Conservation (phyloP, 257 asterid genomes). For the Fraxinus americana region DNA sequence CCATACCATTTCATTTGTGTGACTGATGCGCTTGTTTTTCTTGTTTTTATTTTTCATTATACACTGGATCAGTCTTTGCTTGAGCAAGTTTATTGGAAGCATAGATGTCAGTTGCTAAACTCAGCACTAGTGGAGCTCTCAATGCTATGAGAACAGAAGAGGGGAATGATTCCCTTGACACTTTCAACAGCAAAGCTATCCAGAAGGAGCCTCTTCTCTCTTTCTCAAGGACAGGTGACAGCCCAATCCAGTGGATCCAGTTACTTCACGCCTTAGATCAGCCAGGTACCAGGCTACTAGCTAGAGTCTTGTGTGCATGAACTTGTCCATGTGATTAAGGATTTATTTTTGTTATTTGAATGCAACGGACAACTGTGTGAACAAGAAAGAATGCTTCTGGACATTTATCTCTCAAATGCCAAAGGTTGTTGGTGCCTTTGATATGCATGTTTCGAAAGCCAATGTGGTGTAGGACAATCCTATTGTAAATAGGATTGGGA, state of each 20-base stretch:
- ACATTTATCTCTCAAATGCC: neutral
- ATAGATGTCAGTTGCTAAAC: slow-evolving; percentile 74
- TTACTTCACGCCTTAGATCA: slow-evolving; percentile 75
- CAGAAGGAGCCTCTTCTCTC: slow-evolving; percentile 75
- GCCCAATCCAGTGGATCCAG: slow-evolving; percentile 83
- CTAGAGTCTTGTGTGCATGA: neutral
- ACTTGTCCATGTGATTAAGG: slow-evolving; percentile 5
- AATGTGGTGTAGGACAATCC: neutral
- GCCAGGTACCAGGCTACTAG: slow-evolving; percentile 53
- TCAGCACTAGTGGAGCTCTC: slow-evolving; percentile 51
- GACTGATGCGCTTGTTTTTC: slow-evolving; percentile 9
- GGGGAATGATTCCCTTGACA: slow-evolving; percentile 66
- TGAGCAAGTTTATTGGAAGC: slow-evolving; percentile 35
- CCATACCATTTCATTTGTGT: neutral
- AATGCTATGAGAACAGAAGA: slow-evolving; percentile 66
- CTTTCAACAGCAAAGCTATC: slow-evolving; percentile 57
- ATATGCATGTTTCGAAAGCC: neutral
- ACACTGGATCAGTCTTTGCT: slow-evolving; percentile 28
- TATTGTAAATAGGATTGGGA: too few relatives aligned
- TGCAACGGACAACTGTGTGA: neutral
- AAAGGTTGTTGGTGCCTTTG: neutral
- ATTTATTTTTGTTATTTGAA: slow-evolving; percentile 15
- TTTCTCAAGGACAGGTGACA: slow-evolving; percentile 69
- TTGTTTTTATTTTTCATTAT: neutral
- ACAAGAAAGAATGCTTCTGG: neutral